Evolutionary conservation across 176 grass and related monocot species (phyloP), one percentile per base, ranked within the genome.

Genomic region (Tillandsia fasciculata): DNA sequence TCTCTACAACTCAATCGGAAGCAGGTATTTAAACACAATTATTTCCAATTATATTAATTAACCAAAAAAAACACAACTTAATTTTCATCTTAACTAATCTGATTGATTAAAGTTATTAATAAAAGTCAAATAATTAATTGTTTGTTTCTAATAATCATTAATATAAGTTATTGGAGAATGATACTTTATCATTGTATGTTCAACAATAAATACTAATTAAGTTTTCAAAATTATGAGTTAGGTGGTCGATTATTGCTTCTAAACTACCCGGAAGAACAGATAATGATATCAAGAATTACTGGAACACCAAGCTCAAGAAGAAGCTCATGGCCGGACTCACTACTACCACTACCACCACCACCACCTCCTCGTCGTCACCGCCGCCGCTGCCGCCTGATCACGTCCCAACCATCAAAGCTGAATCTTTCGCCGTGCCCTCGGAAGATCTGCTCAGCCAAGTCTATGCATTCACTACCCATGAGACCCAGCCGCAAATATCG

Each of bases 231-330:
- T 51, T 69, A 4, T 64, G 42, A 12, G n/a, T 24, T 51, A 74
- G 72, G 57, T 74, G 72, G 72, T 74, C 72, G 13, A 58, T 63
- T 26, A 74, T 74, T 26, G 58, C 72, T 51, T 74, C 72, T 12
- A 48, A 64, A 2, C 11, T 74, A 33, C 47, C 9, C 4, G 72
- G 72, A 47, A 58, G 72, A 74, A 74, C 72, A 8, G 72, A 74
- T 4, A 74, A 74, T 11, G 72, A 74, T 63, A 48, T 74, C 11
- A 74, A 74, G 56, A 74, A 74, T 26, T 58, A 74, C 8, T 74
- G 72, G 72, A 74, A 74, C 58, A 64, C 56, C 48, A 74, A 64
- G 57, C 57, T 74, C 42, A 74, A 74, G 58, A 74, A 74, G 57
- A 74, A 50, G 20, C 2, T 64, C 20, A 50, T 50, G 42, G 20